A percentile compares a stretch with the other conserved stretches of the same genome.
Conservation (phyloP, 179 eudicot species). For the Camellia oleifera region DNA sequence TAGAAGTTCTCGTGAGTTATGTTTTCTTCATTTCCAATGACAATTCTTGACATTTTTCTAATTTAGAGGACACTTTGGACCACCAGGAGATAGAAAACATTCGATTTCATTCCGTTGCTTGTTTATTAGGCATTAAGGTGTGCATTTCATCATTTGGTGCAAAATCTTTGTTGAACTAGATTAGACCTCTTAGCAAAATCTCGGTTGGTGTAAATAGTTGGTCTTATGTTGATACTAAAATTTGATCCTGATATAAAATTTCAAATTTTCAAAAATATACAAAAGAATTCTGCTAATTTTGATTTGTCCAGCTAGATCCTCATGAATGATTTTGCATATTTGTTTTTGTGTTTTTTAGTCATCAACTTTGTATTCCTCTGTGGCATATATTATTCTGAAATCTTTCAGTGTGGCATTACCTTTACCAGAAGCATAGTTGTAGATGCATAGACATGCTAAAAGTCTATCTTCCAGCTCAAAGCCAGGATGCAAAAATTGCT, state of each 20-base stretch:
- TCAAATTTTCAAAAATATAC: background rate
- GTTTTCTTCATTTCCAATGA: background rate
- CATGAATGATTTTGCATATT: background rate
- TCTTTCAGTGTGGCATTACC: slow-evolving; percentile 30
- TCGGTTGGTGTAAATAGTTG: background rate
- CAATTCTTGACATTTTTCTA: background rate
- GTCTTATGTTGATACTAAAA: background rate
- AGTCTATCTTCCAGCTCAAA: slow-evolving; percentile 54
- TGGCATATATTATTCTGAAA: slow-evolving; percentile 1
- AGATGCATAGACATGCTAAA: slow-evolving; percentile 54
- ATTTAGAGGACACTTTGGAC: background rate
- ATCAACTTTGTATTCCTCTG: background rate
- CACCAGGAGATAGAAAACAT: background rate
- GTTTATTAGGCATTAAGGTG: background rate
- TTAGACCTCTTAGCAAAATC: background rate
- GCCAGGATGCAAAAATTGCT: slow-evolving; percentile 55
- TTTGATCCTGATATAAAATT: background rate
- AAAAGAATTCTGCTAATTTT: background rate
- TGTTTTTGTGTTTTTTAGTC: background rate
- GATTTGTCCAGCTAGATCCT: slow-evolving; percentile 3
- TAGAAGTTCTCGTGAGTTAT: background rate
- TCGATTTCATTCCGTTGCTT: background rate
- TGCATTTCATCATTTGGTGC: background rate
- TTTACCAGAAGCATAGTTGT: slow-evolving; percentile 53
- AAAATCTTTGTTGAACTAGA: background rate